Percentiles rank a stretch among this genome's conserved stretches.
Evolutionary conservation across 176 grass and related monocot genomes (phyloP).

Genomic region (Coix lacrymajobi): DNA sequence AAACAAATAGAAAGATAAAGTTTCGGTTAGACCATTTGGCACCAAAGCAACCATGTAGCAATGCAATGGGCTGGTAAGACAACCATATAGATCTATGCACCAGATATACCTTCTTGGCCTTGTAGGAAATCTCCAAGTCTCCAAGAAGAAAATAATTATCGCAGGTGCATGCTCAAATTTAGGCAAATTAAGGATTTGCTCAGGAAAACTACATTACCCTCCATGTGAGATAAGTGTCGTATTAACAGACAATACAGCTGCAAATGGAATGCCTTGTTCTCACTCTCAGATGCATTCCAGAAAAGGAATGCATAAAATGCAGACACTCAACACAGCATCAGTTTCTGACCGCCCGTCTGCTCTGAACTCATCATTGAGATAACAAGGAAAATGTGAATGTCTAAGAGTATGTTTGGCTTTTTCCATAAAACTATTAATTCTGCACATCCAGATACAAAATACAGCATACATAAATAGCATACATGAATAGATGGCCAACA

Average conservation of each 20-base stretch:
- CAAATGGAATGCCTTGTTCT: neutral
- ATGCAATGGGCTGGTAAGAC: conserved; percentile 63
- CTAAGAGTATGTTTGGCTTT: neutral
- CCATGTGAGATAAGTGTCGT: too few relatives aligned
- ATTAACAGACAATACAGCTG: neutral
- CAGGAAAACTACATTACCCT: too few relatives aligned
- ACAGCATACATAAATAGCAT: neutral
- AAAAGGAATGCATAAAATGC: conserved; percentile 15
- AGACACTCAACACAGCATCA: conserved; percentile 54
- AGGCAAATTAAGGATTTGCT: too few relatives aligned
- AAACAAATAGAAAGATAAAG: neutral
- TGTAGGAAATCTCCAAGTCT: conserved; percentile 25
- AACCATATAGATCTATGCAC: conserved; percentile 55
- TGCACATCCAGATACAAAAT: neutral
- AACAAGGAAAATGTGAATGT: neutral
- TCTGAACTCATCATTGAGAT: conserved; percentile 30
- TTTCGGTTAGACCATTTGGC: conserved; percentile 62
- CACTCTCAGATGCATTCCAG: conserved; percentile 22
- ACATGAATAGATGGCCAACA: neutral
- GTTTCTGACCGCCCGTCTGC: conserved; percentile 51
- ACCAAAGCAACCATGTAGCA: conserved; percentile 33
- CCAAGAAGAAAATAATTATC: conserved; percentile 30
- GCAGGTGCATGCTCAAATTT: conserved; percentile 1
- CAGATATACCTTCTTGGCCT: conserved; percentile 13
- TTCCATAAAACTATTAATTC: neutral